phyloP scores from a whole-genome alignment of 2,329 filamentous ascomycete species.

The Paraphaeosphaeria minitans region DNA sequence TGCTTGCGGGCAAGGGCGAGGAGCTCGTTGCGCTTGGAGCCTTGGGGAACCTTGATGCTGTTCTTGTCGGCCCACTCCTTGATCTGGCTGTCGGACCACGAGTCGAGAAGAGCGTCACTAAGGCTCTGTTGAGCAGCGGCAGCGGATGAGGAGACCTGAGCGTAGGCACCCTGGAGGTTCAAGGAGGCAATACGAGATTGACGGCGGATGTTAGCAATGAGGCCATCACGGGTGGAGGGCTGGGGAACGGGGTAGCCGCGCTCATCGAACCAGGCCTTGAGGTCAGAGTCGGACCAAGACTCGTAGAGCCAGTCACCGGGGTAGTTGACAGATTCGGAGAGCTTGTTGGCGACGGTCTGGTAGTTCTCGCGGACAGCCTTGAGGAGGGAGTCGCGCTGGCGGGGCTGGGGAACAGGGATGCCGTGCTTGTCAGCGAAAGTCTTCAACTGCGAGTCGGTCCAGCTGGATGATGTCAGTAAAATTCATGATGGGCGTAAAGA shows the following conservation, averaged over 20 bases:
- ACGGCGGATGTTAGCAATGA: constrained; percentile 87
- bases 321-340: constrained; percentile 79
- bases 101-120: constrained; percentile 82
- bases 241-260: constrained; percentile 87
- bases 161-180: constrained; percentile 61
- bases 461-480: constrained; percentile 62
- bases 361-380: constrained; percentile 81
- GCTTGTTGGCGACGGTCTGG: constrained; percentile 74
- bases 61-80: constrained; percentile 96
- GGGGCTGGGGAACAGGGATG: constrained; percentile 86
- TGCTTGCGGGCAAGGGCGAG: constrained; percentile 89
- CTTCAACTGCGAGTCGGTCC: constrained; percentile 93
- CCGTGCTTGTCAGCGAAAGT: constrained; percentile 86
- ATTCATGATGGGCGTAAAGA: not conserved
- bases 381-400: constrained; percentile 80
- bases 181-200: constrained; percentile 82
- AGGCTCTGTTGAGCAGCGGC: constrained; percentile 71
- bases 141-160: constrained; percentile 53
- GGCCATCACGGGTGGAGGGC: constrained; percentile 79
- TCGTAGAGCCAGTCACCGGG: constrained; percentile 95
- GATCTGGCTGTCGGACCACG: constrained; percentile 87
- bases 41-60: constrained; percentile 85
- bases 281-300: constrained; percentile 88
- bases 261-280: constrained; percentile 92
- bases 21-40: constrained; percentile 87